Evolutionary conservation across 805 yeast species (phyloP), one percentile per base, ranked within the genome.

Genomic region (Metschnikowia corniflorae): DNA sequence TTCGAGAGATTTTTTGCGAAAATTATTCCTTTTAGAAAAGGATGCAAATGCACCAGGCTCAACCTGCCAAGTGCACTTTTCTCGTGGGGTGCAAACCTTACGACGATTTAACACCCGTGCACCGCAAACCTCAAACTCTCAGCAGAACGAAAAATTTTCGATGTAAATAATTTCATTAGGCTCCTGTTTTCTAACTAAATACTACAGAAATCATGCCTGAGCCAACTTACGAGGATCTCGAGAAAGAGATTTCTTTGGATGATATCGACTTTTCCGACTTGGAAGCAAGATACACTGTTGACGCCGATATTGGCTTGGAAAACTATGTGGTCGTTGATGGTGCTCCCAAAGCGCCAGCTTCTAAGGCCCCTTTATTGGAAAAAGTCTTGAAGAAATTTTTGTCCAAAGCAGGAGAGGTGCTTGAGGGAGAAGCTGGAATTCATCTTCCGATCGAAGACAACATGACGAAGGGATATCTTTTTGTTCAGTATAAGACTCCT

Each of bases 301-400:
- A 58, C 34, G 74, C 77, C 39, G 78, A 76, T 35, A 65, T 72
- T 40, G 76, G 79, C 33, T 71, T 85, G 39, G 95, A 86, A 54
- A 77, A 77, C 54, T 88, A 78, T 56, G 78, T 91, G 40, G 85
- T 91, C 20, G 83, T 87, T 34, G 97, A 88, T 59, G 98, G 98
- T 31, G 89, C 95, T 8, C 99, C 99, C 49, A 71, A 87, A 44
- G 95, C 95, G 17, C 96, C 97, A 40, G 95, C 82, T 58, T 61
- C 86, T 35, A 93, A 93, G 65, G 85, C 80, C 34, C 85, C 87
- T 38, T 78, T 85, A 40, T 75, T 93, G 57, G 75, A 80, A 50
- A 89, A 86, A 61, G 97, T 94, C 29, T 74, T 93, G 55, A 77
- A 74, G 50, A 91, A 89, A 68, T 73, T 87, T 36, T 82, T 93